A percentile compares a stretch with the other conserved stretches of the same genome.
Conservation (phyloP, 208 protist species). For the Acanthamoeba lenticulata region DNA sequence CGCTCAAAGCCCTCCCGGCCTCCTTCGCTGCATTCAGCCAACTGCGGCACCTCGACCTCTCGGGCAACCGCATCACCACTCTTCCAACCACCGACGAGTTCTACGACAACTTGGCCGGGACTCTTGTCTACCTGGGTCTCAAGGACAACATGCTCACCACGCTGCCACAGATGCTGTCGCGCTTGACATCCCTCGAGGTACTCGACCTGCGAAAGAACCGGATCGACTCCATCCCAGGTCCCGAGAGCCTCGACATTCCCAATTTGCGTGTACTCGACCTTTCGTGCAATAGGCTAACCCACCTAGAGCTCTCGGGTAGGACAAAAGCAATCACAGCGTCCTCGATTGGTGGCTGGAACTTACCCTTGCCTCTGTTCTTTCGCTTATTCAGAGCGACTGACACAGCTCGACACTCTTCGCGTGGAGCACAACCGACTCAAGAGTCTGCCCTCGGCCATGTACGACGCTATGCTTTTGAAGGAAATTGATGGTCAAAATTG, state of each 20-base stretch:
- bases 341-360: too few relatives aligned
- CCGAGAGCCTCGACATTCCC: background rate
- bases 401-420: background rate
- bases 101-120: background rate
- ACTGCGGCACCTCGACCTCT: background rate
- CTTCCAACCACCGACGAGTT: background rate
- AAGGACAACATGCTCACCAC: background rate
- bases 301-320: background rate
- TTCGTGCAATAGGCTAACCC: background rate
- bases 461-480: background rate
- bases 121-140: background rate
- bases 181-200: background rate
- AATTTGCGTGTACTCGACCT: background rate
- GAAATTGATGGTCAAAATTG: background rate
- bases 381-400: background rate
- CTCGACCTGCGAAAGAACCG: constrained; percentile 8
- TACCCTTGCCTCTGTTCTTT: background rate
- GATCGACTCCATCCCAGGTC: background rate
- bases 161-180: background rate
- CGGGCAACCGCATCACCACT: background rate
- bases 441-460: background rate
- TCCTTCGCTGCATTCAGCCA: background rate
- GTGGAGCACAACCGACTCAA: background rate
- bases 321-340: too few relatives aligned
- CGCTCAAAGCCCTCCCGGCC: background rate